Percentiles rank a stretch among this genome's conserved stretches.
Evolutionary conservation across 441 rosid genomes (phyloP).

Genomic region (Pelargonium australe): DNA sequence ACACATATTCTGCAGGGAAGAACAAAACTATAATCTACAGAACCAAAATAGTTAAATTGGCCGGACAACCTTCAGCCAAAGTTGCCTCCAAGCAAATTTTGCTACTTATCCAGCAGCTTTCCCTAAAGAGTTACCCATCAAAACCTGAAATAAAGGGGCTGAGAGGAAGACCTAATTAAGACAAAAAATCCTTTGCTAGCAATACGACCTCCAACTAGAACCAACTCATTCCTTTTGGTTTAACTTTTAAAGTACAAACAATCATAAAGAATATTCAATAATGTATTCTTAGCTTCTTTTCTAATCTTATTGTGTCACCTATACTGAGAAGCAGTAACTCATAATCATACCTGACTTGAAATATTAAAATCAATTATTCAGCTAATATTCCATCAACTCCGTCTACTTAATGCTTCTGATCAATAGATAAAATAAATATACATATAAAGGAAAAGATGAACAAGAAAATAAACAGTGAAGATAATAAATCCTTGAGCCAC

Average conservation of each 20-base stretch:
- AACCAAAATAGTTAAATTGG: not conserved
- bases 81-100: not conserved
- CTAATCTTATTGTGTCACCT: not conserved
- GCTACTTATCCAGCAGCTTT: not conserved
- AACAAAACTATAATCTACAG: not conserved
- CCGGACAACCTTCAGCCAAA: not conserved
- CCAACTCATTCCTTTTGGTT: not conserved
- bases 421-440: too few relatives aligned
- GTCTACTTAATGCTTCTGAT: too few relatives aligned
- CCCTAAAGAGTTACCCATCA: not conserved
- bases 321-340: too few relatives aligned
- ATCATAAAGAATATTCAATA: not conserved
- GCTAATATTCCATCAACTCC: too few relatives aligned
- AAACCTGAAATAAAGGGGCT: too few relatives aligned
- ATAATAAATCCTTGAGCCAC: too few relatives aligned
- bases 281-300: not conserved
- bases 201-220: not conserved
- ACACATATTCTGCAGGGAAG: not conserved
- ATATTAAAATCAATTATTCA: too few relatives aligned
- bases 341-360: too few relatives aligned
- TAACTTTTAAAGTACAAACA: conserved; percentile 1
- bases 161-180: too few relatives aligned
- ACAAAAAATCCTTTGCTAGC: not conserved
- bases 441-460: too few relatives aligned
- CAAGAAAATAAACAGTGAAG: too few relatives aligned